Evolutionary conservation across 345 rosid species (phyloP), one percentile per base, ranked within the genome.

Genomic region (Citrus medica): DNA sequence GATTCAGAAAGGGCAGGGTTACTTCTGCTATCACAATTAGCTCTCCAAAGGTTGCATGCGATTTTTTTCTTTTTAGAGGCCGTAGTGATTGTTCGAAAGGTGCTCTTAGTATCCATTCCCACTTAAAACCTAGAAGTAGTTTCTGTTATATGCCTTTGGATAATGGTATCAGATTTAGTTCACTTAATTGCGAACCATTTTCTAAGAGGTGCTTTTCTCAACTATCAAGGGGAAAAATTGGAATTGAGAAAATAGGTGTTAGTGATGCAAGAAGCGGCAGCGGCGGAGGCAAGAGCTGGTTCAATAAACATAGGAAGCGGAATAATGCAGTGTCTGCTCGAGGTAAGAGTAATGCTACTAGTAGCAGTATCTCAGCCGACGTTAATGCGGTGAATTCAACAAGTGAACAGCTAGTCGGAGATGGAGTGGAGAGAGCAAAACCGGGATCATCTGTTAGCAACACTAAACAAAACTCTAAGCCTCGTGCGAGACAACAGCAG

Each of bases 191-290:
- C 65, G 65, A 58, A n/a, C 70, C 77, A 9, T 76, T 79, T 76
- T 37, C 68, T 48, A 75, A 65, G 85, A 85, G 85, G 73, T 83
- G 10, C 73, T 88, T 89, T 71, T 90, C 89, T 69, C 84, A 83
- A 79, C 76, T 73, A 67, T 76, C 85, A 2, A 70, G 22, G 59
- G 74, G 35, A 42, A 85, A 61, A 38, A 42, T 60, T 59, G 80
- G 74, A 74, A 79, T 60, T 56, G 71, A 74, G 71, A 58, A 27
- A 69, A 30, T 55, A 67, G 79, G 82, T 62, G 74, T 62, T 16
- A 12, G 64, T 65, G 76, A 74, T 62, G 85, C 76, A 68, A 82
- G 35, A 75, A 33, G 46, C 17, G 1, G 51, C 17, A 16, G 46
- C 17, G 51, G 51, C 37, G 73, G 70, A 38, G 74, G 84, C 37